Evolutionary conservation across 163 green algal genomes (phyloP).

Genomic region (Scenedesmus sp.): DNA sequence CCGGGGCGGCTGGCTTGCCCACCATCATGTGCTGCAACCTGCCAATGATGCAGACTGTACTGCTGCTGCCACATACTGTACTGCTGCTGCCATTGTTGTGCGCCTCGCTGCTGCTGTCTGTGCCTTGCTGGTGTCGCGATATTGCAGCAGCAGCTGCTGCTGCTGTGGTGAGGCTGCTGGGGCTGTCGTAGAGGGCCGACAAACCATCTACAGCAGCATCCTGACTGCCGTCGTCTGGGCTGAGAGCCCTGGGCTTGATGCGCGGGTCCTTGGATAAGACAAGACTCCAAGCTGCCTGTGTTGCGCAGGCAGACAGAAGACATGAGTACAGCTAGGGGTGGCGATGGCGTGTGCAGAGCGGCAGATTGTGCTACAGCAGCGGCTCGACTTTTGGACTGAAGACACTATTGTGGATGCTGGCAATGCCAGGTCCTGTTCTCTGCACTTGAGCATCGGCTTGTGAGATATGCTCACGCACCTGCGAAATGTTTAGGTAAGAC

Average conservation of each 20-base stretch:
- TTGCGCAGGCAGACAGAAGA: neutral
- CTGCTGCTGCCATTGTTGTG: neutral
- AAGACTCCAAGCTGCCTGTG: constrained; percentile 30
- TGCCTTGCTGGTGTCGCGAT: neutral
- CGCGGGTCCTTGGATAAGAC: constrained; percentile 30
- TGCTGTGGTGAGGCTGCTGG: neutral
- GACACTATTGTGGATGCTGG: neutral
- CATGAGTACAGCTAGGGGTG: neutral
- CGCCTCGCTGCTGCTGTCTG: neutral
- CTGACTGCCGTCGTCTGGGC: neutral
- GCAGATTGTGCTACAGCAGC: no score
- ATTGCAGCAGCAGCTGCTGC: neutral
- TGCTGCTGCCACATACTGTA: no score
- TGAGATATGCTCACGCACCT: neutral
- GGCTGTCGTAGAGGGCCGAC: neutral
- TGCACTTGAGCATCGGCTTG: neutral
- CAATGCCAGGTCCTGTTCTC: neutral
- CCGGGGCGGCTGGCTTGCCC: neutral
- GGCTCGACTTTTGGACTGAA: neutral
- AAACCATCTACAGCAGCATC: neutral
- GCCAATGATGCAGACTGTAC: neutral
- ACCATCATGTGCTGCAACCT: neutral
- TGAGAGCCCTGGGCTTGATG: neutral
- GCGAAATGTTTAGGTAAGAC: constrained; percentile 26
- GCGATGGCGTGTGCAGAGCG: neutral